Conservation (phyloP, 768 basidiomycete genomes). For the Candolleomyces aberdarensis region DNA sequence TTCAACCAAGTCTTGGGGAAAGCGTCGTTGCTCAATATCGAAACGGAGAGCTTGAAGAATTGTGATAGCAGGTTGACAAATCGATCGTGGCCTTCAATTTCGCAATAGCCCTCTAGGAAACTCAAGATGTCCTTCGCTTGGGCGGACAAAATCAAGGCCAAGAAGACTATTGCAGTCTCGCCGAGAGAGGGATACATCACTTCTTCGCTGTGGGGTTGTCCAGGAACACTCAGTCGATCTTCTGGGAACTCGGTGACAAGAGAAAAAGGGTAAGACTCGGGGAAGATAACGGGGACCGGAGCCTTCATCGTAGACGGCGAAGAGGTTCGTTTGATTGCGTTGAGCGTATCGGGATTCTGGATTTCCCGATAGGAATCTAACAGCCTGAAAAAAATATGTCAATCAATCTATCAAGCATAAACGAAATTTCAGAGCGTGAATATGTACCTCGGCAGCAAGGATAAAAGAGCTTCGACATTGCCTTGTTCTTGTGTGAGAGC, state of each 20-base stretch:
- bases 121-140: constrained; percentile 72
- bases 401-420: neutral
- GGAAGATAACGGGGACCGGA: constrained; percentile 77
- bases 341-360: constrained; percentile 60
- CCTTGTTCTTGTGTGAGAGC: constrained; percentile 81
- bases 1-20: constrained; percentile 93
- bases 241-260: constrained; percentile 44
- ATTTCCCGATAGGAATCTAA: constrained; percentile 88
- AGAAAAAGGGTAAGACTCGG: constrained; percentile 91
- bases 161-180: constrained; percentile 81
- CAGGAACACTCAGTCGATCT: neutral
- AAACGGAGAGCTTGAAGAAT: constrained; percentile 77
- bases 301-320: constrained; percentile 57
- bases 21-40: constrained; percentile 82
- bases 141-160: constrained; percentile 78
- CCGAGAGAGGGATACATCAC: constrained; percentile 75
- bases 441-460: constrained; percentile 75
- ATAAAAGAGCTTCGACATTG: constrained; percentile 83
- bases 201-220: constrained; percentile 36
- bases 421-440: neutral
- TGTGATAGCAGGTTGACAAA: constrained; percentile 67
- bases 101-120: constrained; percentile 76
- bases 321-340: constrained; percentile 66
- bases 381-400: constrained; percentile 44
- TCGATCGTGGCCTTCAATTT: constrained; percentile 86